Base-by-base conservation (phyloP, 73 alveolate genomes). In the Symbiodinium pilosum region DNA sequence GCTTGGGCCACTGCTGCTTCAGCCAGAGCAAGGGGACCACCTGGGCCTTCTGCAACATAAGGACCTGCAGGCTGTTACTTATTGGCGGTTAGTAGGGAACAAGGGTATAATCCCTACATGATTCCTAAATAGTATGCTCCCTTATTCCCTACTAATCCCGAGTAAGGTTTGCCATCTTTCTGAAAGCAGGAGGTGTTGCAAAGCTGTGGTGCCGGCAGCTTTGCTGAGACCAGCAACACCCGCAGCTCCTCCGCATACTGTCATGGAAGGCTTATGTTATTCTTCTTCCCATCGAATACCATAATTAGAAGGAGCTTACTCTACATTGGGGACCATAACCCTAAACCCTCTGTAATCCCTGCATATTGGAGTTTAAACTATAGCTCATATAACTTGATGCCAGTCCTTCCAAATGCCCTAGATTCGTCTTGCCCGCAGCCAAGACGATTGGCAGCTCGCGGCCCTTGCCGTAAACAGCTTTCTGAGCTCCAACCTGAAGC, bases 401-500 rank as follows among this genome's bases (percentile, higher is more conserved):
- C 87, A 51, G 34, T 77, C 99, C 99, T 84, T 94, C 99, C 94
- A 84, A 21, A 83, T 94, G 99, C 2, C 99, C 99, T 38, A 94
- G 47, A 83, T 94, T 94, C 64, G 99, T 84, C 89, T 94, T 94
- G 26, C 93, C 93, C 9, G 99, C 99, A 2, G 93, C 99, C 52
- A 94, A 40, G 12, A 85, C 43, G 41, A 71, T 3, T 43, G 89
- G 83, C 20, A 43, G 21, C 14, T 56, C 94, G 2, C 77, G 86
- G 42, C 73, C 81, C 64, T 83, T 83, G 86, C 99, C 99, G 36
- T 93, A 93, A 43, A 93, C 99, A 8, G 99, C 99, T 56, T 83
- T 93, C 94, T 83, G 99, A 3, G 94, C 93, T 40, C 99, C 99
- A 38, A 93, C 99, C 93, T 92, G 51, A 44, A 11, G 9, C 16